These are phyloP conservation scores for Trichothecium roseum DNA, from an alignment of 2,329 filamentous ascomycete species.

Conservation along the genomic window DNA sequence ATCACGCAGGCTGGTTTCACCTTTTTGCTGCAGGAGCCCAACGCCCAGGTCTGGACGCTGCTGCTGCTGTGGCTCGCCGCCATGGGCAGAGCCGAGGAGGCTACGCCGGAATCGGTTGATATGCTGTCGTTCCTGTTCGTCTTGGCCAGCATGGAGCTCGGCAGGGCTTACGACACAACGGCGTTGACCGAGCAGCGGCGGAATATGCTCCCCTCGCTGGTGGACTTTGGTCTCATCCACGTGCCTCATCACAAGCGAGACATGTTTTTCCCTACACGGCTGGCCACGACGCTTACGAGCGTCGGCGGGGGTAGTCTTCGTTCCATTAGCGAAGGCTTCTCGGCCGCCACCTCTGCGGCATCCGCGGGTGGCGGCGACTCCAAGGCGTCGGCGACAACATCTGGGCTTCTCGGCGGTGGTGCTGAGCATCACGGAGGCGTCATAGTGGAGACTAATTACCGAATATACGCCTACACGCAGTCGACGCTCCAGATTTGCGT, in stretches of 20 bases:
- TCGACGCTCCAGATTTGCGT: constrained; percentile 92
- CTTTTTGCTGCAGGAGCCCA: constrained; percentile 88
- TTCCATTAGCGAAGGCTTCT: constrained; percentile 57
- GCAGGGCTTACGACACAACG: constrained; percentile 79
- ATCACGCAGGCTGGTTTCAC: constrained; percentile 94
- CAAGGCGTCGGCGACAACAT: constrained; percentile 16
- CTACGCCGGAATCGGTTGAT: constrained; percentile 79
- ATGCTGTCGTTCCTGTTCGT: constrained; percentile 95
- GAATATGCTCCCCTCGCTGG: constrained; percentile 81
- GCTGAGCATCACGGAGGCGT: constrained; percentile 64
- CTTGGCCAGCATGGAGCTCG: constrained; percentile 84
- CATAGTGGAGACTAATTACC: constrained; percentile 96
- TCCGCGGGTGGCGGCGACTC: constrained; percentile 10
- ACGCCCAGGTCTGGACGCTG: constrained; percentile 94
- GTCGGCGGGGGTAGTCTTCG: constrained; percentile 64
- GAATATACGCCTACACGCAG: constrained; percentile 91
- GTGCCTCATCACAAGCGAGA: constrained; percentile 45
- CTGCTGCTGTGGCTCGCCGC: constrained; percentile 88
- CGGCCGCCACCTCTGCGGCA: constrained; percentile 48
- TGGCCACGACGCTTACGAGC: constrained; percentile 86
- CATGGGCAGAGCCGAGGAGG: constrained; percentile 45
- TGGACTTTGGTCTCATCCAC: constrained; percentile 90
- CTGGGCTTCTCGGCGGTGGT: constrained; percentile 21
- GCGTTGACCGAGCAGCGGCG: constrained; percentile 72
- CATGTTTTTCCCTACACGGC: constrained; percentile 79